phyloP scores from a whole-genome alignment of 305 asterid species.

The Ajuga reptans region DNA sequence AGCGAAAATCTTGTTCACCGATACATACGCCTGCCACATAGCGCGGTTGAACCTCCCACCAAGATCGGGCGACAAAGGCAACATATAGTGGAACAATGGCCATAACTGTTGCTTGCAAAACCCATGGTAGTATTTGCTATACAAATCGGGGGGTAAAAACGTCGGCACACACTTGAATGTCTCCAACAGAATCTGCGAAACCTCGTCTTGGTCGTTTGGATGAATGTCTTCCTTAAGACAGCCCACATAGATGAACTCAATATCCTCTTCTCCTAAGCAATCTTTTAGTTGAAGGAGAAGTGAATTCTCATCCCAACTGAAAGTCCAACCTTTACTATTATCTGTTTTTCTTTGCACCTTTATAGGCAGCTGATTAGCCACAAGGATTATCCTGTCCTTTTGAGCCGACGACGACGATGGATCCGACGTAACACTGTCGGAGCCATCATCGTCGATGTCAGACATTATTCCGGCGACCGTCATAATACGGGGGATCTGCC shows the following conservation, averaged over 20 bases:
- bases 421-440: constrained; percentile 54
- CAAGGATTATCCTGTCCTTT: constrained; percentile 67
- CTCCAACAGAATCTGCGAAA: constrained; percentile 70
- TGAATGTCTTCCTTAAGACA: constrained; percentile 87
- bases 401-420: constrained; percentile 60
- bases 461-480: constrained; percentile 82
- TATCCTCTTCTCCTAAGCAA: constrained; percentile 60
- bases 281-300: constrained; percentile 72
- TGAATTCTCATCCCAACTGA: constrained; percentile 78
- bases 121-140: constrained; percentile 62
- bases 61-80: constrained; percentile 76
- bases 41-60: constrained; percentile 76
- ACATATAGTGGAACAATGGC: constrained; percentile 88
- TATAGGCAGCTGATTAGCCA: constrained; percentile 78
- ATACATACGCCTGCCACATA: constrained; percentile 83
- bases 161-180: constrained; percentile 77
- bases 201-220: constrained; percentile 80
- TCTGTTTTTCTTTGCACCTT: constrained; percentile 50
- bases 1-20: constrained; percentile 81
- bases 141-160: constrained; percentile 67
- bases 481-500: constrained; percentile 77
- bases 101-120: constrained; percentile 83
- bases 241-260: constrained; percentile 73
- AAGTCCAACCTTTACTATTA: constrained; percentile 52
- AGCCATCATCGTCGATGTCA: constrained; percentile 61